Conservation (phyloP, 345 rosid genomes). For the Heritiera littoralis region DNA sequence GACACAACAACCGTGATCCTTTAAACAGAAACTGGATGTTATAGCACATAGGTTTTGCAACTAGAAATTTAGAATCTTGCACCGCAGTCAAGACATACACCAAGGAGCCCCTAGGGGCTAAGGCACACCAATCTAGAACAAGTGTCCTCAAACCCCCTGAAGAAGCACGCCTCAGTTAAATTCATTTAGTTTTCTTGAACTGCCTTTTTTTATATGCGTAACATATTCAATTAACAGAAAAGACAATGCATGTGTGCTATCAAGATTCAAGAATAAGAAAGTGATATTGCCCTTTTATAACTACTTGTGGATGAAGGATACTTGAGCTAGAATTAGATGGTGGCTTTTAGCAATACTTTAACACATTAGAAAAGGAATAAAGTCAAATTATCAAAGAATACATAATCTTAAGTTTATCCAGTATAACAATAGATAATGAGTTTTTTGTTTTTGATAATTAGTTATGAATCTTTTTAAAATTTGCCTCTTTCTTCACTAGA, state of each 20-base stretch:
- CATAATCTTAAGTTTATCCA: neutral
- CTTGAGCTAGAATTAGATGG: neutral
- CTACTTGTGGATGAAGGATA: neutral
- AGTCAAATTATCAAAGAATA: neutral
- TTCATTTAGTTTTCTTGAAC: neutral
- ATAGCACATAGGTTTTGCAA: neutral
- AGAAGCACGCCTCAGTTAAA: neutral
- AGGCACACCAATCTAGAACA: neutral
- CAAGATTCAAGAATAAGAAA: neutral
- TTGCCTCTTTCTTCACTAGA: neutral
- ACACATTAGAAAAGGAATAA: neutral
- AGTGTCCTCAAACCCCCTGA: neutral
- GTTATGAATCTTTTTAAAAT: neutral
- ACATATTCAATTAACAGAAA: conserved; percentile 7
- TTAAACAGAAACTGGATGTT: conserved; percentile 5
- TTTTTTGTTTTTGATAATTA: neutral
- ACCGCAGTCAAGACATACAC: neutral
- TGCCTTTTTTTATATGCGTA: neutral
- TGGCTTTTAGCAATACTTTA: neutral
- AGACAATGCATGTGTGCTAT: neutral
- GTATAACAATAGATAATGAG: neutral
- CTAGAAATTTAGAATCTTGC: neutral
- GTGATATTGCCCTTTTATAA: neutral
- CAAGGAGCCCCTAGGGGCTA: neutral
- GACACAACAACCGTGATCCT: neutral